Conservation (phyloP, 2,329 filamentous ascomycete species). For the Calycina herbarum region DNA sequence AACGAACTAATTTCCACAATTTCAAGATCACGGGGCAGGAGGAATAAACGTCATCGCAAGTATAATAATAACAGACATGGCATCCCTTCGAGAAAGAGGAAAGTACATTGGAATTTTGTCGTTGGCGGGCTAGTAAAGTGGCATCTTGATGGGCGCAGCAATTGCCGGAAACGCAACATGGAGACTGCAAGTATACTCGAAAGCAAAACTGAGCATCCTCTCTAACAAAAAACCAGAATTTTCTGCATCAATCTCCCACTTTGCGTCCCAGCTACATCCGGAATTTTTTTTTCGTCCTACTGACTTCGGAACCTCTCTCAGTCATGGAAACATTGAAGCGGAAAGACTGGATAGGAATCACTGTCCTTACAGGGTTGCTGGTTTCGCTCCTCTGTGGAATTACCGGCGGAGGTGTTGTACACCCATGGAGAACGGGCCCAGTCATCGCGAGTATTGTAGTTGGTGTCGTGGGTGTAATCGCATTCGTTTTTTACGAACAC, state of each 20-base stretch:
- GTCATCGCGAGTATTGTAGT: conserved; percentile 60
- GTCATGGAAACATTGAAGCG: conserved; percentile 40
- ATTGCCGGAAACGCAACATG: conserved; percentile 18
- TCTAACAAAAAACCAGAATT: conserved; percentile 11
- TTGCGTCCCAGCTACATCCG: conserved; percentile 16
- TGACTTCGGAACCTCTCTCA: conserved; percentile 9
- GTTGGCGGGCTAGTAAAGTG: conserved; percentile 18
- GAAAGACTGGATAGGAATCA: conserved; percentile 62
- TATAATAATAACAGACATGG: conserved; percentile 52
- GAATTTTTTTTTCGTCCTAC: conserved; percentile 21
- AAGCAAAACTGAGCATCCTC: too few relatives aligned
- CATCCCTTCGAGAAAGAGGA: conserved; percentile 48
- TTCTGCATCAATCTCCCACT: conserved; percentile 27
- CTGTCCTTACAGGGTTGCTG: conserved; percentile 60
- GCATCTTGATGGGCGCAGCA: conserved; percentile 22
- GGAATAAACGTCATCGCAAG: conserved; percentile 47
- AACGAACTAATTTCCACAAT: conserved; percentile 6
- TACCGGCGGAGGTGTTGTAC: conserved; percentile 64
- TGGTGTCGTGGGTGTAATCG: conserved; percentile 49
- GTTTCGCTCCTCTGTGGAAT: conserved; percentile 60
- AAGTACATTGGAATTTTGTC: conserved; percentile 41
- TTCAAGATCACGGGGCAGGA: conserved; percentile 47
- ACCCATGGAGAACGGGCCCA: conserved; percentile 59
- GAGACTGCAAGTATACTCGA: conserved; percentile 18
- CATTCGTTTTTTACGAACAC: conserved; percentile 53